These are phyloP conservation scores for Trametes versicolor DNA, from an alignment of 1,284 basidiomycete species.

Conservation along the genomic window DNA sequence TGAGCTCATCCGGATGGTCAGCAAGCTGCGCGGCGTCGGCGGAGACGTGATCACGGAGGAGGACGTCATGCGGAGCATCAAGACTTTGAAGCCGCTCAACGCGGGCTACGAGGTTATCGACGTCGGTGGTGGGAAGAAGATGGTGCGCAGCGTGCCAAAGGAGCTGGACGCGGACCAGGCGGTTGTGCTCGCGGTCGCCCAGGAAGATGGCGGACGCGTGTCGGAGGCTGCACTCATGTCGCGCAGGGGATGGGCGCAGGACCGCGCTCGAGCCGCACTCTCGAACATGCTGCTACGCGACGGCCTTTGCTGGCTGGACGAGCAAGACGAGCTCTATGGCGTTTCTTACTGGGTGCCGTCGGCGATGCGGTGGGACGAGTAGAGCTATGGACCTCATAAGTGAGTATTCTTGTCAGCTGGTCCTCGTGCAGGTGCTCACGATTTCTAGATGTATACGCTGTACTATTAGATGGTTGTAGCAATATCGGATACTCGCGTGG, in stretches of 20 bases:
- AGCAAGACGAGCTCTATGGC: constrained; percentile 74
- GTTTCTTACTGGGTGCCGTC: constrained; percentile 85
- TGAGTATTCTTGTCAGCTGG: neutral
- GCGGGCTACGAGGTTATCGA: constrained; percentile 90
- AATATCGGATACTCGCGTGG: neutral
- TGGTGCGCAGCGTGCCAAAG: constrained; percentile 78
- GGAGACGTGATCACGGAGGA: constrained; percentile 79
- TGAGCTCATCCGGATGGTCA: constrained; percentile 85
- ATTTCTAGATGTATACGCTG: neutral
- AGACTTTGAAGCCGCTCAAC: constrained; percentile 87
- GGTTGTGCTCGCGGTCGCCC: constrained; percentile 78
- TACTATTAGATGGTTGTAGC: neutral
- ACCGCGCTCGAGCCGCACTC: constrained; percentile 81
- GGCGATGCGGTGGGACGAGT: constrained; percentile 84
- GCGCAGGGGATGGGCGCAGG: constrained; percentile 79
- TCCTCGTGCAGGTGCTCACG: neutral
- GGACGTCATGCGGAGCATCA: constrained; percentile 88
- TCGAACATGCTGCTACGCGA: constrained; percentile 92
- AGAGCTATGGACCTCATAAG: neutral
- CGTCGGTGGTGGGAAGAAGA: constrained; percentile 69
- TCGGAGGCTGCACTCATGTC: constrained; percentile 66
- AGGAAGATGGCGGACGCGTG: constrained; percentile 71
- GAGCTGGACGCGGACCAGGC: constrained; percentile 88
- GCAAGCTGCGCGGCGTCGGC: constrained; percentile 75
- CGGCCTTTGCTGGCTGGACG: constrained; percentile 95